Percentiles rank a stretch among this genome's conserved stretches.
phyloP scores from a whole-genome alignment of 2,329 filamentous ascomycete species.

The Chaetomiaceae sp. region DNA sequence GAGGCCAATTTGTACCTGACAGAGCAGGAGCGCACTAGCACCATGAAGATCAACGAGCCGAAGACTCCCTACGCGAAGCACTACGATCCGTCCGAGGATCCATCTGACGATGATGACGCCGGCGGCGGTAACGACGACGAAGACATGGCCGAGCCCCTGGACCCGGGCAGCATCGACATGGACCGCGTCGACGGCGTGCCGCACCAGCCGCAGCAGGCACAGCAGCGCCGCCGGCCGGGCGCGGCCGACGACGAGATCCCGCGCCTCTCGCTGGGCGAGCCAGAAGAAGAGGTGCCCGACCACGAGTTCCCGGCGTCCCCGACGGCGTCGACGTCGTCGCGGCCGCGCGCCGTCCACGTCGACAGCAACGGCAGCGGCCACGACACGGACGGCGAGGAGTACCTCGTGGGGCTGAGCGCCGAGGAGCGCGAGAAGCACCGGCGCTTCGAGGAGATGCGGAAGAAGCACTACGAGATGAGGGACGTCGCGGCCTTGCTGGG shows the following conservation, averaged over 20 bases:
- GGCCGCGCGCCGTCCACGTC: slow-evolving; percentile 72
- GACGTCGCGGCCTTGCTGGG: slow-evolving; percentile 84
- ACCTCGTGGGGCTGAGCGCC: slow-evolving; percentile 46
- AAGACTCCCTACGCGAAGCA: slow-evolving; percentile 95
- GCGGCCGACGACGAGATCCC: slow-evolving; percentile 71
- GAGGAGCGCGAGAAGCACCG: slow-evolving; percentile 88
- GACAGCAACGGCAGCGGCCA: slow-evolving; percentile 54
- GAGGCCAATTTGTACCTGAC: slow-evolving; percentile 96
- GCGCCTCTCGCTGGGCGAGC: slow-evolving; percentile 84
- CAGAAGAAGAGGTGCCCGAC: slow-evolving; percentile 65
- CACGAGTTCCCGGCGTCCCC: slow-evolving; percentile 30
- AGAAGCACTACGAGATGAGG: slow-evolving; percentile 98
- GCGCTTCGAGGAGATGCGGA: slow-evolving; percentile 84
- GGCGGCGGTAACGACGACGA: slow-evolving; percentile 69
- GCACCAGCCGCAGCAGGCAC: slow-evolving; percentile 12
- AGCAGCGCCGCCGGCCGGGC: slow-evolving; percentile 27
- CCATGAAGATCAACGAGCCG: slow-evolving; percentile 98
- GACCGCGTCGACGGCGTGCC: slow-evolving; percentile 53
- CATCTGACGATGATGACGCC: slow-evolving; percentile 72
- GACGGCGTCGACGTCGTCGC: slow-evolving; percentile 26
- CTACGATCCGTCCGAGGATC: slow-evolving; percentile 85
- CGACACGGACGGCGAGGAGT: slow-evolving; percentile 52
- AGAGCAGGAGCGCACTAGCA: slow-evolving; percentile 88
- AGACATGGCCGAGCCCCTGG: slow-evolving; percentile 37
- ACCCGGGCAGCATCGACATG: slow-evolving; percentile 62